Evolutionary conservation across 208 protist genomes (phyloP).

Genomic region (Crithidia bombi): DNA sequence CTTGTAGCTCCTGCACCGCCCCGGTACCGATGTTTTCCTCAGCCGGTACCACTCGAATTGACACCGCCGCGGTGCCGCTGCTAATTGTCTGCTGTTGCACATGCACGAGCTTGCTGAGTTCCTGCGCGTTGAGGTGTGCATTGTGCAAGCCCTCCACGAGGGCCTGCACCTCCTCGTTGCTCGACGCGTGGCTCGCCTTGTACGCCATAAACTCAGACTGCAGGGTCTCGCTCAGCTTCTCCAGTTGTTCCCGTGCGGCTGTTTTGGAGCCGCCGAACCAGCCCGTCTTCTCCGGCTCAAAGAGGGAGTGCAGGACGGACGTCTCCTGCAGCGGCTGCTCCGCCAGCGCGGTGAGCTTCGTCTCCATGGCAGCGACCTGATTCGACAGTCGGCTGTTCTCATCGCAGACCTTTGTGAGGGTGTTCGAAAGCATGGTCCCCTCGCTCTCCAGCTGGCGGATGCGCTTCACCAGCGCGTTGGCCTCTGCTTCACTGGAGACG

Average conservation of each 20-base stretch:
- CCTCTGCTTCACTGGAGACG: slow-evolving; percentile 55
- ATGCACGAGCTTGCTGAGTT: slow-evolving; percentile 59
- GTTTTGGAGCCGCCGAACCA: slow-evolving; percentile 83
- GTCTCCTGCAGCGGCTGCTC: slow-evolving; percentile 43
- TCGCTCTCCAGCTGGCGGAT: slow-evolving; percentile 74
- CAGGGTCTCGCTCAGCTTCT: slow-evolving; percentile 65
- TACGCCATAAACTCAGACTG: slow-evolving; percentile 82
- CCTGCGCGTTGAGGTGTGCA: slow-evolving; percentile 60
- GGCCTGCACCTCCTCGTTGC: slow-evolving; percentile 82
- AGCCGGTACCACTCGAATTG: slow-evolving; percentile 50
- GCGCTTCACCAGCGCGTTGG: slow-evolving; percentile 62
- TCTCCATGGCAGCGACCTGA: slow-evolving; percentile 38
- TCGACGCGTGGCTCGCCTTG: slow-evolving; percentile 69
- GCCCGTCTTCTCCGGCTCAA: slow-evolving; percentile 77
- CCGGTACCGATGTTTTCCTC: slow-evolving; percentile 28
- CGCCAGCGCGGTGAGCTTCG: slow-evolving; percentile 52
- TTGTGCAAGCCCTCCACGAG: slow-evolving; percentile 69
- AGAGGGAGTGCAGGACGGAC: slow-evolving; percentile 72
- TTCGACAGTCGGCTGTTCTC: slow-evolving; percentile 70
- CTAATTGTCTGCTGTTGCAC: slow-evolving; percentile 73
- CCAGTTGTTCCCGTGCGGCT: slow-evolving; percentile 63
- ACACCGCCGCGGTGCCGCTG: slow-evolving; percentile 39
- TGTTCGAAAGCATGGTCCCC: slow-evolving; percentile 54
- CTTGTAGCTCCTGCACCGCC: slow-evolving; percentile 44
- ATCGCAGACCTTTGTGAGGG: slow-evolving; percentile 79